Evolutionary conservation across 257 asterid genomes (phyloP).

Genomic region (Ehretia macrophylla): DNA sequence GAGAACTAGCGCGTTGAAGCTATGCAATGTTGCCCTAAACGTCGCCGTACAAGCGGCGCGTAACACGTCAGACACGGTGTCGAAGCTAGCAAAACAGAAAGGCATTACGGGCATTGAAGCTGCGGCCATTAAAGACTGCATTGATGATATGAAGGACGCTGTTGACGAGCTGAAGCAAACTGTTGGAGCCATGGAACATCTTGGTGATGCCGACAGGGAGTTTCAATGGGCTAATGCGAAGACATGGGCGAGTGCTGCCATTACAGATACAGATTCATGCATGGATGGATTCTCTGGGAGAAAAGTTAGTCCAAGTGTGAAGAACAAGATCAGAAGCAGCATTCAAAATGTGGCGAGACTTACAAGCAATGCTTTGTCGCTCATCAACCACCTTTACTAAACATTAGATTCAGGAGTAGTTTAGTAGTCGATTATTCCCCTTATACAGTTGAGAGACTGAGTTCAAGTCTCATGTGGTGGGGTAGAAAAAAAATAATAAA

Average conservation of each 20-base stretch:
- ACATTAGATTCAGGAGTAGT: no score
- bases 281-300: constrained; percentile 37
- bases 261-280: constrained; percentile 72
- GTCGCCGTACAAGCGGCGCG: constrained; percentile 38
- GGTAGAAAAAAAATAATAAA: no score
- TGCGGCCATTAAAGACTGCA: constrained; percentile 49
- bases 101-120: constrained; percentile 31
- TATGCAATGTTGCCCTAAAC: constrained; percentile 50
- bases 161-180: constrained; percentile 51
- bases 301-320: constrained; percentile 27
- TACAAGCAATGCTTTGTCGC: constrained; percentile 55
- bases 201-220: constrained; percentile 35
- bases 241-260: constrained; percentile 77
- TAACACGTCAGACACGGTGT: constrained; percentile 28
- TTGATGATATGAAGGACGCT: constrained; percentile 51
- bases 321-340: constrained; percentile 29
- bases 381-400: constrained; percentile 55
- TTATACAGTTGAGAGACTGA: no score
- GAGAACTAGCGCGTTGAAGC: constrained; percentile 30
- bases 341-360: constrained; percentile 26
- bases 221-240: constrained; percentile 62
- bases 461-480: no score
- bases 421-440: no score
- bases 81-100: constrained; percentile 20
- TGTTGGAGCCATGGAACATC: constrained; percentile 37